These are phyloP conservation scores for Chalaropsis thielavioides DNA, from an alignment of 2,329 filamentous ascomycete species.

Conservation along the genomic window DNA sequence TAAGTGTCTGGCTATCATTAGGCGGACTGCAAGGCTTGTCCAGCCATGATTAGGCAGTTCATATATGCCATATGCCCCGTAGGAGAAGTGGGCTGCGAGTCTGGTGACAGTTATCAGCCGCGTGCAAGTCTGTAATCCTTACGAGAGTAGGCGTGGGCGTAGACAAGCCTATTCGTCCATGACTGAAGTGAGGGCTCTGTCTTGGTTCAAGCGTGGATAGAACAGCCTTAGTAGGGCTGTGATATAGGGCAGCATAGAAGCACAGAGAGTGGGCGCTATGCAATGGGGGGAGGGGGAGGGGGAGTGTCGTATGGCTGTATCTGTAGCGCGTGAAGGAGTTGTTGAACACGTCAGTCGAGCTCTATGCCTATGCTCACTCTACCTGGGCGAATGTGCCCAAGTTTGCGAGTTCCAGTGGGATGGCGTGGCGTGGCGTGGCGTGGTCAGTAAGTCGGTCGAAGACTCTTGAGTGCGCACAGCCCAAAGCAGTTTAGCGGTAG, in stretches of 20 bases:
- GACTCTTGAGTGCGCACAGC: neutral
- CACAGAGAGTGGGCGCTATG: neutral
- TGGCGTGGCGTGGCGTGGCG: constrained; percentile 1
- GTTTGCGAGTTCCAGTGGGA: neutral
- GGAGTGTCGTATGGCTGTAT: neutral
- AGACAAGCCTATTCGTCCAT: neutral
- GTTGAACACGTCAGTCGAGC: neutral
- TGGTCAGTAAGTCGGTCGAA: neutral
- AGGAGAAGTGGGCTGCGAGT: neutral
- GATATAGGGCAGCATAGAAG: neutral
- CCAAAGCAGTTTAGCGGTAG: neutral
- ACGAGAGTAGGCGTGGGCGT: neutral
- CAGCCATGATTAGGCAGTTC: neutral
- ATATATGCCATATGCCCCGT: neutral
- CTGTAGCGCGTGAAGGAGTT: neutral
- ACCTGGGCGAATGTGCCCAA: neutral
- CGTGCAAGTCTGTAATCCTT: neutral
- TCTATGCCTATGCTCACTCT: neutral
- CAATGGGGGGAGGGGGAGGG: neutral
- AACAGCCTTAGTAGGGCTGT: constrained; percentile 2
- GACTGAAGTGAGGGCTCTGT: neutral
- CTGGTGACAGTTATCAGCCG: neutral
- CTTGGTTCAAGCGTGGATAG: neutral
- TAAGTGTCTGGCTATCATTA: neutral
- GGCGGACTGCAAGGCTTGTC: neutral